phyloP scores from a whole-genome alignment of 2,329 filamentous ascomycete species.

The Xylaria digitata region DNA sequence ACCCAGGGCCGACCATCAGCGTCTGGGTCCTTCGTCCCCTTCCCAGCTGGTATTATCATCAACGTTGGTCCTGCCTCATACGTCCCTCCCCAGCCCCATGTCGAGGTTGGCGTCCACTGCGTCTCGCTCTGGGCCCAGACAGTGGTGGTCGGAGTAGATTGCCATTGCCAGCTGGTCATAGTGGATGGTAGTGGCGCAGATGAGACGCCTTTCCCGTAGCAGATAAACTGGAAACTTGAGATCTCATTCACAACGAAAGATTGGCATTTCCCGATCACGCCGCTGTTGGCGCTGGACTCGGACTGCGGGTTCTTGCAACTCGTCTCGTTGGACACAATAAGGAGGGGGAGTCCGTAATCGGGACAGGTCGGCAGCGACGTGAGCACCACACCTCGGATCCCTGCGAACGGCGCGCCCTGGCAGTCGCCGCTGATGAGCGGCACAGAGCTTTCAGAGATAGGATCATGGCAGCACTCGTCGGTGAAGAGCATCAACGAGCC shows the following conservation, averaged over 20 bases:
- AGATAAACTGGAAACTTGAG: constrained; percentile 22
- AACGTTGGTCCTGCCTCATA: constrained; percentile 12
- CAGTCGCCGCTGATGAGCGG: constrained; percentile 18
- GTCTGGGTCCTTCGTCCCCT: constrained; percentile 2
- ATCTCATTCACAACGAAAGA: constrained; percentile 17
- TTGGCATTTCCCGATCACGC: constrained; percentile 18
- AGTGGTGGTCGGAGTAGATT: constrained; percentile 13
- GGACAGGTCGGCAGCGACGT: constrained; percentile 19
- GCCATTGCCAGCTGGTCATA: constrained; percentile 13
- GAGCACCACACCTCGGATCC: constrained; percentile 14
- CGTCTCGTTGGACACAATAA: constrained; percentile 17
- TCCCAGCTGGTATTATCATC: constrained; percentile 11
- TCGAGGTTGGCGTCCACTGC: constrained; percentile 9
- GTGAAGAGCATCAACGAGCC: constrained; percentile 18
- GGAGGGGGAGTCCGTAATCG: constrained; percentile 17
- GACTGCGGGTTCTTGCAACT: constrained; percentile 21
- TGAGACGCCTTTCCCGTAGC: constrained; percentile 21
- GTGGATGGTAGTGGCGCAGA: constrained; percentile 16
- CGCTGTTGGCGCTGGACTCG: constrained; percentile 12
- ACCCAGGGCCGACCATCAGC: constrained; percentile 11
- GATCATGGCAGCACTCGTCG: constrained; percentile 11
- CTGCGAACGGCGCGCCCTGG: constrained; percentile 14
- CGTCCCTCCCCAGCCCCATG: constrained; percentile 12
- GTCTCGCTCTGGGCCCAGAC: constrained; percentile 12
- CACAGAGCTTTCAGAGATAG: constrained; percentile 15